A percentile compares a stretch with the other conserved stretches of the same genome.
phyloP scores from a whole-genome alignment of 1,139 yeast species.

The Geotrichum phurueaensis region DNA sequence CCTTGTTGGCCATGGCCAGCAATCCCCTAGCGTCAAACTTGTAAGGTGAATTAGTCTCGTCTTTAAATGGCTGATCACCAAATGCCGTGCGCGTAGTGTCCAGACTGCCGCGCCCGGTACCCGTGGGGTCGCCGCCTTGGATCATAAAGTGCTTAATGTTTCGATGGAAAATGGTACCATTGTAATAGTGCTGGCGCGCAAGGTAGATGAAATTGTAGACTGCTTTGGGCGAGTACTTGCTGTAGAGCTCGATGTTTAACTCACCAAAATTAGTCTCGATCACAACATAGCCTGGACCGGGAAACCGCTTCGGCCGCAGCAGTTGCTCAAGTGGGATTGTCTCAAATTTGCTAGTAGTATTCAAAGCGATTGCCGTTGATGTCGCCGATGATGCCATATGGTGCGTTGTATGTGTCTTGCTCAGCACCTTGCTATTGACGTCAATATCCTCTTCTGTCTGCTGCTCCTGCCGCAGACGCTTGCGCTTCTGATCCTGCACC shows the following conservation, averaged over 20 bases:
- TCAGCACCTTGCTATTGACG: not conserved
- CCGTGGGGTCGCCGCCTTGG: slow-evolving; percentile 50
- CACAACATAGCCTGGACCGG: slow-evolving; percentile 32
- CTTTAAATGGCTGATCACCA: slow-evolving; percentile 39
- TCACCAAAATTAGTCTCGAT: slow-evolving; percentile 41
- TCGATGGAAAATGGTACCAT: slow-evolving; percentile 43
- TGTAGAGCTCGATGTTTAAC: slow-evolving; percentile 38
- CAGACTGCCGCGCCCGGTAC: slow-evolving; percentile 44
- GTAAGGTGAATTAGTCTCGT: slow-evolving; percentile 60
- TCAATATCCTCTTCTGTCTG: not conserved
- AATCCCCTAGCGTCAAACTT: slow-evolving; percentile 77
- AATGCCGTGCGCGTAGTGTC: slow-evolving; percentile 22
- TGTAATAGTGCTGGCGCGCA: slow-evolving; percentile 39
- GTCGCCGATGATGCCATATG: slow-evolving; percentile 35
- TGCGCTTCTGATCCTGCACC: not conserved
- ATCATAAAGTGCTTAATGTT: slow-evolving; percentile 47
- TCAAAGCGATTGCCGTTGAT: slow-evolving; percentile 32
- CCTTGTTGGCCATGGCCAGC: slow-evolving; percentile 73
- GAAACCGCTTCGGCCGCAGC: slow-evolving; percentile 31
- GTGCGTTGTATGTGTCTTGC: slow-evolving; percentile 28
- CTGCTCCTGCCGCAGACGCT: slow-evolving; percentile 4
- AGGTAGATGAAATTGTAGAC: slow-evolving; percentile 42
- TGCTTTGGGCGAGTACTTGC: slow-evolving; percentile 40
- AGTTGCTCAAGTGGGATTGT: slow-evolving; percentile 27
- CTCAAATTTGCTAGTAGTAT: slow-evolving; percentile 26